Evolutionary conservation across 2,329 filamentous ascomycete genomes (phyloP), one percentile per base, ranked within the genome.

Genomic region (Helotiales sp.): DNA sequence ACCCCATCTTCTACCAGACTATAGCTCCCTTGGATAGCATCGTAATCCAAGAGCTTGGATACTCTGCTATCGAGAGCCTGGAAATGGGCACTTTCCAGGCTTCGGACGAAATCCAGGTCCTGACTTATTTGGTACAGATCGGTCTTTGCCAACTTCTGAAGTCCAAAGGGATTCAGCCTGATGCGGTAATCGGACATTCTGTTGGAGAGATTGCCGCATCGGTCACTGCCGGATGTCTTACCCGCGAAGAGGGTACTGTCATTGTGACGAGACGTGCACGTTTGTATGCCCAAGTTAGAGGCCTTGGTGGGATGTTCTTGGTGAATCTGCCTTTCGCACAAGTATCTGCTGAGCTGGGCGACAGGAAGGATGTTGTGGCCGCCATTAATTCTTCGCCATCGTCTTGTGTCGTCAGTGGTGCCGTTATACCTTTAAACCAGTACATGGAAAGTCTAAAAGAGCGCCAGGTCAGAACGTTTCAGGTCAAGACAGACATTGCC

Each of bases 171-270:
- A 65, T 79, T 22, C 61, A 55, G 5, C 74, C 76, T 0, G 52
- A 61, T 0, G 71, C 68, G 1, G 75, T 78, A 0, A 67, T 73
- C 2, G 76, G 78, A 2, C 78, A 80, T 63, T 79, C 76, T 1
- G 72, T 69, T 44, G 78, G 78, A 6, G 78, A 81, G 57, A 78
- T 79, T 33, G 77, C 67, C 2, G 77, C 77, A 1, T 76, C 78
- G 0, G 79, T 76, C 44, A 69, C 74, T 0, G 65, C 73, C 1
- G 73, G 71, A 1, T 65, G 66, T 17, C 47, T 77, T 1, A 67
- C 63, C 12, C 58, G 61, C 6, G 59, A 66, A 24, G 74, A 77
- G 53, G 76, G 74, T 0, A 65, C 70, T 1, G 48, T 74, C 2
- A 60, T 77, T 24, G 71, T 64, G 69, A 10, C 63, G 75, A 36